Evolutionary conservation across 164 flowering plant genomes (phyloP), one percentile per base, ranked within the genome.

Genomic region (Kingdonia uniflora): DNA sequence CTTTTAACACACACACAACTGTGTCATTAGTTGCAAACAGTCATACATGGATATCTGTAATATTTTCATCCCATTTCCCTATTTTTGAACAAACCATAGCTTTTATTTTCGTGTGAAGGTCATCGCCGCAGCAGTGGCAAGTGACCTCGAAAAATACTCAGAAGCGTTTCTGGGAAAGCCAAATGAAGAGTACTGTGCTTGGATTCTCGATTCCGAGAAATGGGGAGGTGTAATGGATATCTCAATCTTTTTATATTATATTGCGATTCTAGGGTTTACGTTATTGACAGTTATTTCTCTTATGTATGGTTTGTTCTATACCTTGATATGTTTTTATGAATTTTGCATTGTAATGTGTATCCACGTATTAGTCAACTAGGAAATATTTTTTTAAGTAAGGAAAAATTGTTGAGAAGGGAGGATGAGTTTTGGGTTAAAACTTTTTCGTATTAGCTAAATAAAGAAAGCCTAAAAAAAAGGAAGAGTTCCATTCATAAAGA

Each of bases 91-190:
- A 26, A 10, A 57, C 12, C 12, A 37, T 33, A 20, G 35, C 15
- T 47, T 57, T 57, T 44, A 1, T 62, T 70, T 5, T 52, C 14
- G 62, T 57, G 54, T 61, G 57, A 64, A 92, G 99, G 95, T 92
- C 57, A 88, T 88, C 59, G 99, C 99, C 58, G 94, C 95, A 59
- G 80, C 91, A 15, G 99, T 92, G 56, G 77, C 76, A 8, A 82
- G 95, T 64, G 91, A 88, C 71, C 80, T 82, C 16, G 62, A 35
- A 49, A 88, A 78, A 51, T 92, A 82, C 70, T 74, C 78, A 24
- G 86, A 82, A 62, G 96, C 87, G 56, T 85, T 88, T 74, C 95
- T 92, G 49, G 99, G 87, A 35, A 88, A 84, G 62, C 70, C 84
- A 55, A 92, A 88, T 75, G 77, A 56, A 60, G 94, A 85, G 56